Evolutionary conservation across 208 protist genomes (phyloP).

Genomic region (Naegleria gruberi): DNA sequence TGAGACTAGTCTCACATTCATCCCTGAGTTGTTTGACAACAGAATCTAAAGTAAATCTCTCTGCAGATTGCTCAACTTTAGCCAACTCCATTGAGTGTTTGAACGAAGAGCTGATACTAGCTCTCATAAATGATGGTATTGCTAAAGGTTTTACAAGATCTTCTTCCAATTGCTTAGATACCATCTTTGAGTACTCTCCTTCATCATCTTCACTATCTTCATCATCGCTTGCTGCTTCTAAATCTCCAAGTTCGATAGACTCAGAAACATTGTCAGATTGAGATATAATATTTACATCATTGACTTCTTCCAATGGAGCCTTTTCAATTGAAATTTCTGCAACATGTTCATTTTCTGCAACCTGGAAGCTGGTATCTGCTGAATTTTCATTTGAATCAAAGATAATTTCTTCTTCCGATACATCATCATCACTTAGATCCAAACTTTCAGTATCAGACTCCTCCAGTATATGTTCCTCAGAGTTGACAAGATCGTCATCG

Average conservation of each 20-base stretch:
- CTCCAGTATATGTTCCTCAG: not conserved
- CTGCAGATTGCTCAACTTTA: not conserved
- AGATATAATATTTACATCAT: not conserved
- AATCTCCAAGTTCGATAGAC: not conserved
- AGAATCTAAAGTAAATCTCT: not conserved
- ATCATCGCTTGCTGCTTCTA: not conserved
- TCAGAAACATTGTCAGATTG: not conserved
- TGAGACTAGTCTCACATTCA: not conserved
- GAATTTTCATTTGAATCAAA: not conserved
- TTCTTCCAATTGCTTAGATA: not conserved
- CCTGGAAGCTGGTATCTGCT: not conserved
- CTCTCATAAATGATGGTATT: not conserved
- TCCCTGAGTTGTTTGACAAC: not conserved
- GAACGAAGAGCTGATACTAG: not conserved
- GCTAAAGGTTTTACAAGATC: not conserved
- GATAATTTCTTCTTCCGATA: not conserved
- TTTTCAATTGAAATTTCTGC: not conserved
- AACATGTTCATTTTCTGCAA: not conserved
- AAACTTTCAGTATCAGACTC: not conserved
- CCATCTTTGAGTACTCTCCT: not conserved
- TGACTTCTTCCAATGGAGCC: not conserved
- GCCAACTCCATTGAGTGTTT: not conserved
- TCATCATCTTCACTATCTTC: not conserved
- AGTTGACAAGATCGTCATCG: not conserved
- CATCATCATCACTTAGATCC: not conserved